Base-by-base conservation (phyloP, 2,329 filamentous ascomycete genomes). In the Colletotrichum costaricense region DNA sequence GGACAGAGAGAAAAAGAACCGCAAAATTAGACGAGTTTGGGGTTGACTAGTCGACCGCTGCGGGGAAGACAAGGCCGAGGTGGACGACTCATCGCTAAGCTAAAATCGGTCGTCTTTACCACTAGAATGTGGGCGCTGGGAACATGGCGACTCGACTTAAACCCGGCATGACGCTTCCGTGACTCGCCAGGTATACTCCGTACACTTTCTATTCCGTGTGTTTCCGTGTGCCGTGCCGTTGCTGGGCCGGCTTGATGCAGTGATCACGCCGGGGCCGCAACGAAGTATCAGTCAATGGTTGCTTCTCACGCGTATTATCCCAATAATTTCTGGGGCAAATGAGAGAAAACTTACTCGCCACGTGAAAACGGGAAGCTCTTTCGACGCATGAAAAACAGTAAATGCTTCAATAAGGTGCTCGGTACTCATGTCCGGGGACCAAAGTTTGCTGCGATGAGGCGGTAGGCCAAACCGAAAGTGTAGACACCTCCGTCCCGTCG, bases 21-120 rank as follows among this genome's bases (percentile, higher is more conserved):
- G 67, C 35, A 57, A 70, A 64, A 64, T 59, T 54, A 64, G 66
- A 54, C 46, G 55, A 72, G 54, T 60, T 69, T 64, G 59, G 59
- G 66, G 42, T 69, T 64, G 54, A 65, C 66, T 72, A 58, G 30
- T 28, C 22, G 60, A 57, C 56, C 60, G 67, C 56, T 65, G 67
- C 70, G 67, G 70, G 67, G 60, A 62, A 66, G 22, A 49, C 28
- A 49, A 30, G 60, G 59, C 58, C 54, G 59, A 69, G 65, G 59
- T 59, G 12, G 8, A 64, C 28, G 19, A 22, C 30, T 30, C 8
- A 42, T 30, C 19, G 26, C 16, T 30, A 19, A 33, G 55, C 38
- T 55, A 63, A 30, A 33, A 55, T 66, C 59, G 26, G 35, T 42
- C 16, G 19, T 66, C 58, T 54, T 22, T 52, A 35, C 33, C 33